Evolutionary conservation across 192 early-diverging fungal genomes (phyloP).

Genomic region (Rhizoclosmatium globosum): DNA sequence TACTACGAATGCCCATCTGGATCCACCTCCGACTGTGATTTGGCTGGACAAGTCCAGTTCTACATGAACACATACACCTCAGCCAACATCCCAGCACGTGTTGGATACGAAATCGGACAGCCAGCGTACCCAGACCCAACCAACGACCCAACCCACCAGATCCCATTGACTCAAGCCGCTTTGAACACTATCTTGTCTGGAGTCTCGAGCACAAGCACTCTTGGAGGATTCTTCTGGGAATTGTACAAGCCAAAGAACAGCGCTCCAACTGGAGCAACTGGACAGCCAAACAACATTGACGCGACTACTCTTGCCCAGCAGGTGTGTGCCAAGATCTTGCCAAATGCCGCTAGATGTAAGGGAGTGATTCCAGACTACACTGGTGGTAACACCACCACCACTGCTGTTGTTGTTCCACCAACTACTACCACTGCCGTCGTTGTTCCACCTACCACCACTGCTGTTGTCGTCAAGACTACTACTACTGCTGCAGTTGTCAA

Average conservation of each 20-base stretch:
- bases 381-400: neutral
- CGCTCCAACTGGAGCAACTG: constrained; percentile 15
- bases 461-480: neutral
- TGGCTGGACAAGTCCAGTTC: constrained; percentile 30
- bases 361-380: constrained; percentile 13
- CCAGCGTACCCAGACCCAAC: constrained; percentile 35
- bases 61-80: constrained; percentile 30
- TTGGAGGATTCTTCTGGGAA: constrained; percentile 30
- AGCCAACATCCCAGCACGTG: constrained; percentile 22
- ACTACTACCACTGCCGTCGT: neutral
- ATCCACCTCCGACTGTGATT: constrained; percentile 16
- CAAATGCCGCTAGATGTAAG: constrained; percentile 16
- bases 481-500: neutral
- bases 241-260: constrained; percentile 28
- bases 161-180: constrained; percentile 12
- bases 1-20: constrained; percentile 10
- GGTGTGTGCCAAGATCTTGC: constrained; percentile 17
- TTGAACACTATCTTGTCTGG: constrained; percentile 2
- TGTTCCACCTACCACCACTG: neutral
- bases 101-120: constrained; percentile 32
- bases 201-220: neutral
- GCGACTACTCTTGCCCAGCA: constrained; percentile 22
- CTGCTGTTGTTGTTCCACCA: neutral
- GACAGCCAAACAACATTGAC: constrained; percentile 28
- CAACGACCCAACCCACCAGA: constrained; percentile 1